Base-by-base conservation (phyloP, 2,329 filamentous ascomycete genomes). In the Pseudogymnoascus sp. region DNA sequence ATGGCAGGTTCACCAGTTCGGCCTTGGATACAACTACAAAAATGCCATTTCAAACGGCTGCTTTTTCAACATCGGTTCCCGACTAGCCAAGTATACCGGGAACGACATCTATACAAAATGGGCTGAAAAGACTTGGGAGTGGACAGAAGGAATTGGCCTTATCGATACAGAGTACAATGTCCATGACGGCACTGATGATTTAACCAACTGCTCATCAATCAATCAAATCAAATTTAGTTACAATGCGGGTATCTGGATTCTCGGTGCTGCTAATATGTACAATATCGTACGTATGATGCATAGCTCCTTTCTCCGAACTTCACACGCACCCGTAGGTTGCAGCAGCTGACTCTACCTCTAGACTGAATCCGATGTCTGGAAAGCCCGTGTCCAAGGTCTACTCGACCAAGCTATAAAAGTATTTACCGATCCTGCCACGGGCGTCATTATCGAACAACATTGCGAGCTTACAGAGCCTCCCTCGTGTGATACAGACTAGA, bases 1-100 rank as follows among this genome's bases (percentile, higher is more conserved):
- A 64, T 95, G 91, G 91, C 90, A 95, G 74, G 88, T 95, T 63
- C 92, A 86, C 74, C 78, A 82, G 10, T 89, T 85, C 74, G 91
- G 91, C 75, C 80, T 48, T 10, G 61, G 61, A 38, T 85, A 76
- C 73, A 76, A 81, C 71, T 86, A 86, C 75, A 86, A 87, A 68
- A 87, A 87, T 73, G 78, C 80, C 19, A 85, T 87, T 65, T 82
- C 82, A 52, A 87, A 87, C 73, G 84, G 84, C 5, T 84, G 82
- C 71, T 86, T 87, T 72, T 86, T 87, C 74, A 85, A 87, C 70
- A 70, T 87, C 21, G 84, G 82, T 19, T 79, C 89, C 6, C 84
- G 90, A 13, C 78, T 95, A 5, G 87, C 88, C 0, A 79, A 85
- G 10, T 94, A 89, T 74, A 95, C 90, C 0, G 82, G 83, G 55